Conservation (phyloP, 2,329 filamentous ascomycete genomes). For the Arthrobotrys sinensis region DNA sequence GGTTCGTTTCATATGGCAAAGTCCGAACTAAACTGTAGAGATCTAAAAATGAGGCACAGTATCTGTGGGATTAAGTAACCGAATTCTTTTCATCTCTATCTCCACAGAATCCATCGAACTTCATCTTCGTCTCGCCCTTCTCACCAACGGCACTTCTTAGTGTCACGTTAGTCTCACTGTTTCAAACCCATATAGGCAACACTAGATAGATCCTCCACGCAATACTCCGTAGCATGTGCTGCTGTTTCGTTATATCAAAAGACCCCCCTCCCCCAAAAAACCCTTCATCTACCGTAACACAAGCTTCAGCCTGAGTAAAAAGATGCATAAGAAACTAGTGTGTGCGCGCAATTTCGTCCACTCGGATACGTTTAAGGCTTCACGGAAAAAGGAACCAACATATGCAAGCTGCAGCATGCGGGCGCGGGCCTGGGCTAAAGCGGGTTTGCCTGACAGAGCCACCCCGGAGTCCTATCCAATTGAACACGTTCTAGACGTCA, state of each 20-base stretch:
- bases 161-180: neutral
- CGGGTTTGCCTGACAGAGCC: conserved; percentile 44
- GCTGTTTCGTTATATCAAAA: conserved; percentile 16
- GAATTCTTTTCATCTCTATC: no score
- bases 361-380: neutral
- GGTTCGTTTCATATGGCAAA: conserved; percentile 2
- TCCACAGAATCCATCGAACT: no score
- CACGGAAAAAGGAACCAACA: conserved; percentile 26
- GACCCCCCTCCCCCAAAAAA: neutral
- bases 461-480: conserved; percentile 17
- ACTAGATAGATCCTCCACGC: conserved; percentile 52
- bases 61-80: neutral
- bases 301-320: conserved; percentile 21
- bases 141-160: neutral
- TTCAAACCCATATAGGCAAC: conserved; percentile 14
- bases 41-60: conserved; percentile 10
- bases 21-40: neutral
- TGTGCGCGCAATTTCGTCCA: neutral
- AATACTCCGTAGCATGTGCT: conserved; percentile 13
- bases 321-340: conserved; percentile 60
- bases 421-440: conserved; percentile 49
- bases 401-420: conserved; percentile 29
- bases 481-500: neutral
- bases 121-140: no score
- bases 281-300: conserved; percentile 29